phyloP scores from a whole-genome alignment of 2,329 filamentous ascomycete species.

The Chrysoporthe austroafricana region DNA sequence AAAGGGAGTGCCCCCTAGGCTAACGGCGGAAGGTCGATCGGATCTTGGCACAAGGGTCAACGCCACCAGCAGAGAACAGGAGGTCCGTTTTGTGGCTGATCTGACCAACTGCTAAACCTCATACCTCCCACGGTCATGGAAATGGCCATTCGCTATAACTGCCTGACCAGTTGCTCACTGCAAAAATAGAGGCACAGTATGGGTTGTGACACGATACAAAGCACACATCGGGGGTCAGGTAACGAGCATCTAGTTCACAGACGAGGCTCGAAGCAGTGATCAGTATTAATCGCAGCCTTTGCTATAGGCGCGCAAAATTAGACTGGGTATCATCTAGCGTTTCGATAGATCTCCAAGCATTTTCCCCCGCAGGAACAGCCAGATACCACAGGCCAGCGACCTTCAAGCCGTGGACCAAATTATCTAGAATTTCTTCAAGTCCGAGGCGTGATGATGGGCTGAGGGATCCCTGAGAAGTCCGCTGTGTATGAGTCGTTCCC shows the following conservation, averaged over 20 bases:
- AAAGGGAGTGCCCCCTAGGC: not conserved
- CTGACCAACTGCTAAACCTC: conserved; percentile 5
- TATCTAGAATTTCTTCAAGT: not conserved
- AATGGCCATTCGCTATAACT: not conserved
- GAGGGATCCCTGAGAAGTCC: conserved; percentile 11
- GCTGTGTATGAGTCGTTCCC: conserved; percentile 19
- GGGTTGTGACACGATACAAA: not conserved
- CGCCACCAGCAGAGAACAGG: conserved; percentile 5
- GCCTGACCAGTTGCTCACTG: not conserved
- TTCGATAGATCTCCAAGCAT: not conserved
- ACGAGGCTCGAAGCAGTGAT: not conserved
- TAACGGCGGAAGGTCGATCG: not conserved
- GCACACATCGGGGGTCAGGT: no score
- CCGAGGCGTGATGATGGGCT: not conserved
- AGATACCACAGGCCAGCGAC: not conserved
- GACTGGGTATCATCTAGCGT: conserved; percentile 17
- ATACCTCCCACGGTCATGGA: not conserved
- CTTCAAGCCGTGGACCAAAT: not conserved
- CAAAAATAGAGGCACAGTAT: not conserved
- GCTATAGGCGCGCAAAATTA: not conserved
- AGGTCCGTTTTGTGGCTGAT: not conserved
- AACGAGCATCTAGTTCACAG: no score
- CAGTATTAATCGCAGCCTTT: not conserved
- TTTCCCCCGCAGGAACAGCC: not conserved
- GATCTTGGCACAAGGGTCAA: not conserved